A percentile compares a stretch with the other conserved stretches of the same genome.
Conservation (phyloP, 352 stramenopile species). For the Ophiocytium majus region DNA sequence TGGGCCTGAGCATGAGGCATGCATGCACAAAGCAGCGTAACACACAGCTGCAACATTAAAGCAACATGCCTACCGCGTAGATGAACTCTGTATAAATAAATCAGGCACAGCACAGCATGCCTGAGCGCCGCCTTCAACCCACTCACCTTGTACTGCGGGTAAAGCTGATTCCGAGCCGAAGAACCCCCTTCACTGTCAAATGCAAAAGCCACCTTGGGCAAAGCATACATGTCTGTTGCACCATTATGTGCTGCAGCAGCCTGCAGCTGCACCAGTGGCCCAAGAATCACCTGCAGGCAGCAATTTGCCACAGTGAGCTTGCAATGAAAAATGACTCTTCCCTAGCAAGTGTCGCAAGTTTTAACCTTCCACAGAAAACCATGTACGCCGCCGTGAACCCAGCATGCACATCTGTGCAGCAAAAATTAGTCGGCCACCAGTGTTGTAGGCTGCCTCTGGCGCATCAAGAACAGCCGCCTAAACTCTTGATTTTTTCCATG, state of each 20-base stretch:
- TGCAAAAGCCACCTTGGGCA: slow-evolving; percentile 24
- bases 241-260: neutral
- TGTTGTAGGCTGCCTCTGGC: too few species aligned
- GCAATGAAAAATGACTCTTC: too few species aligned
- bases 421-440: too few species aligned
- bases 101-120: neutral
- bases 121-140: neutral
- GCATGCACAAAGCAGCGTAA: neutral
- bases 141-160: slow-evolving; percentile 42
- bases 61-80: neutral
- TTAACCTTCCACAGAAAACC: too few species aligned
- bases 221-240: too few species aligned
- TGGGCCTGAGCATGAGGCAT: neutral
- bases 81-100: neutral
- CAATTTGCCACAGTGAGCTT: too few species aligned
- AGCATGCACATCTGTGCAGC: too few species aligned
- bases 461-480: too few species aligned
- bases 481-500: too few species aligned
- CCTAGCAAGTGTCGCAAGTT: too few species aligned
- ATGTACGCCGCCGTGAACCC: too few species aligned
- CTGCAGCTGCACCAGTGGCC: neutral
- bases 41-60: neutral
- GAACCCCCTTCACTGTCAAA: slow-evolving; percentile 33
- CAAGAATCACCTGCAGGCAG: neutral
- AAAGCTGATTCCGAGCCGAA: slow-evolving; percentile 36